Percentiles rank a stretch among this genome's conserved stretches.
These are phyloP conservation scores for Tylopilus cervinicoccineus DNA, from an alignment of 768 basidiomycete genomes.

Conservation along the genomic window DNA sequence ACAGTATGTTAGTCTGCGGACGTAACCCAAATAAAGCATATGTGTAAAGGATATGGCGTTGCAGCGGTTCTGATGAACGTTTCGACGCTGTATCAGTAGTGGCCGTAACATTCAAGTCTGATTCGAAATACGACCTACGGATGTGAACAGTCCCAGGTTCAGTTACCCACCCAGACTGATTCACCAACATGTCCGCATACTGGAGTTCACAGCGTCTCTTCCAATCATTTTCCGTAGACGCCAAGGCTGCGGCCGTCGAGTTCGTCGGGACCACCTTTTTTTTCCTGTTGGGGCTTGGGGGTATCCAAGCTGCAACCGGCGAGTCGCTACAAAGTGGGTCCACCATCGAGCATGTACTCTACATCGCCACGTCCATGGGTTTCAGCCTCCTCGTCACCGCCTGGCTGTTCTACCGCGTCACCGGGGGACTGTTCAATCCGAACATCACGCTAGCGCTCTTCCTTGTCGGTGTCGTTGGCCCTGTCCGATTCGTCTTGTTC, in stretches of 20 bases:
- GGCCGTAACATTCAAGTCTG: background rate
- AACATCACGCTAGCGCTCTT: slow-evolving; percentile 57
- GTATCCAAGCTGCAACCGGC: slow-evolving; percentile 52
- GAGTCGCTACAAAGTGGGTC: slow-evolving; percentile 32
- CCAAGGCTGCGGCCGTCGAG: slow-evolving; percentile 50
- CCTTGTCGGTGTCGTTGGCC: slow-evolving; percentile 50
- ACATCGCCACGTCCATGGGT: slow-evolving; percentile 59
- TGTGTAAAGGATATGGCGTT: too few relatives aligned
- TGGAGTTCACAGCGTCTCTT: slow-evolving; percentile 29
- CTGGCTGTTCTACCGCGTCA: slow-evolving; percentile 65
- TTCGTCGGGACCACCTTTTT: slow-evolving; percentile 60
- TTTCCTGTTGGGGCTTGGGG: slow-evolving; percentile 61
- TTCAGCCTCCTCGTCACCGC: slow-evolving; percentile 58
- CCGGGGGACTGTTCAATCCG: slow-evolving; percentile 66
- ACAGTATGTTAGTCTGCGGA: too few relatives aligned
- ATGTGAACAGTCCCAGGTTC: too few relatives aligned
- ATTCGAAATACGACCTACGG: background rate
- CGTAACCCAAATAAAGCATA: too few relatives aligned
- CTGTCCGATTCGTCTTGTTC: slow-evolving; percentile 55
- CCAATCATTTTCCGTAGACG: slow-evolving; percentile 34
- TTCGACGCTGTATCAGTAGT: too few relatives aligned
- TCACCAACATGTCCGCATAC: slow-evolving; percentile 14
- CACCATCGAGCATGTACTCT: slow-evolving; percentile 43
- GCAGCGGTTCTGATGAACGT: too few relatives aligned
- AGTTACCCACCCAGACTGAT: too few relatives aligned